phyloP scores from a whole-genome alignment of 306 rosid genomes.

The Benincasa hispida region DNA sequence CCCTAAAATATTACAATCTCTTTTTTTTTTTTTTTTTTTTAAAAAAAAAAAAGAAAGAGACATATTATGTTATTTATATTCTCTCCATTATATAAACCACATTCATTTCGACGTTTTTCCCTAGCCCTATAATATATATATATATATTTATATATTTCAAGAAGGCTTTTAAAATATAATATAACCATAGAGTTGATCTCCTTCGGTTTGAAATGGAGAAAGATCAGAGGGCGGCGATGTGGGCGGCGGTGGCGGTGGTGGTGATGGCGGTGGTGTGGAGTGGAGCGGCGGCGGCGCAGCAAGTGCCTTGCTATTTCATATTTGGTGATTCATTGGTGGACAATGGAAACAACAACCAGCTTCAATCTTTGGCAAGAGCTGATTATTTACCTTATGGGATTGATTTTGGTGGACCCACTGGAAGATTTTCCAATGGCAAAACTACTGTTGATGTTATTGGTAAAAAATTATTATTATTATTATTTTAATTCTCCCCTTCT shows the following conservation, averaged over 20 bases:
- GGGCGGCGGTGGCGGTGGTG: conserved; percentile 9
- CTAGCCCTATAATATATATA: not conserved
- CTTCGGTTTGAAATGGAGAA: not conserved
- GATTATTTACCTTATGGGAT: conserved; percentile 72
- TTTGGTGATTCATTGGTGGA: conserved; percentile 93
- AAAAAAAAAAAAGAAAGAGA: too few species aligned
- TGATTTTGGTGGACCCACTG: conserved; percentile 69
- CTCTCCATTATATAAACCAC: not conserved
- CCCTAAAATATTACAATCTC: not conserved
- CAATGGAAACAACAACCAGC: conserved; percentile 77
- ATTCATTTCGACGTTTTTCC: not conserved
- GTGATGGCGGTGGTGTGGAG: conserved; percentile 12
- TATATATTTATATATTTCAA: too few species aligned
- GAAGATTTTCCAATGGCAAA: conserved; percentile 89
- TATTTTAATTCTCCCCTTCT: too few species aligned
- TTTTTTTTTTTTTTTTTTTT: too few species aligned
- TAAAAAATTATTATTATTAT: too few species aligned
- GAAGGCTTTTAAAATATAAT: too few species aligned
- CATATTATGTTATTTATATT: too few species aligned
- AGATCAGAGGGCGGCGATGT: not conserved
- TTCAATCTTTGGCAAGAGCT: conserved; percentile 67
- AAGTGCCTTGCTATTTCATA: conserved; percentile 80
- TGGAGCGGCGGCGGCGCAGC: conserved; percentile 32
- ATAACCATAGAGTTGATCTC: too few species aligned
- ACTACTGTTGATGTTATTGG: conserved; percentile 55